Evolutionary conservation across 306 rosid genomes (phyloP).

Genomic region (Urtica urens): DNA sequence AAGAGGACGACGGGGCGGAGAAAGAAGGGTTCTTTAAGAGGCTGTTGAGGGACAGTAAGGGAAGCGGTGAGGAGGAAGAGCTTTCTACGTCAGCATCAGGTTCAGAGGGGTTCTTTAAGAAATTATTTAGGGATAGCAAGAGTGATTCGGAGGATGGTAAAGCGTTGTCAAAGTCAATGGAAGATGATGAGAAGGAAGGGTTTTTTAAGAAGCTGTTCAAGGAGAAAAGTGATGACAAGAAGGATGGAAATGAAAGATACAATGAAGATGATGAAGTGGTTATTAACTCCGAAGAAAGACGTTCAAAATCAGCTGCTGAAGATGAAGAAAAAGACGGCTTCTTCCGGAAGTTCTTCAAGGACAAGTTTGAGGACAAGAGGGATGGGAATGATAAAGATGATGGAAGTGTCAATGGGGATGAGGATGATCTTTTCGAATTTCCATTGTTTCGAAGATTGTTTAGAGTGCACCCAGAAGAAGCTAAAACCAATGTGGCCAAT

Average conservation of each 20-base stretch:
- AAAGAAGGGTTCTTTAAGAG: conserved; percentile 82
- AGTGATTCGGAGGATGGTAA: conserved; percentile 58
- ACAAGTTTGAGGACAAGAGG: conserved; percentile 70
- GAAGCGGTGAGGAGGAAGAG: conserved; percentile 55
- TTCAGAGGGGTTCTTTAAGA: conserved; percentile 83
- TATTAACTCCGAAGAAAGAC: conserved; percentile 37
- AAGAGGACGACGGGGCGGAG: conserved; percentile 62
- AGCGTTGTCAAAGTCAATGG: conserved; percentile 27
- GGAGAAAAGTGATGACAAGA: conserved; percentile 74
- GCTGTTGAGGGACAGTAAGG: conserved; percentile 63
- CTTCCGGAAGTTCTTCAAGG: conserved; percentile 57
- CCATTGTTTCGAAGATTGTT: conserved; percentile 68
- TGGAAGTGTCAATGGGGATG: conserved; percentile 53
- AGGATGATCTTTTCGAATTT: conserved; percentile 70
- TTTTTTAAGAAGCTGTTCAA: conserved; percentile 64
- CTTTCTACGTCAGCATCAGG: conserved; percentile 30
- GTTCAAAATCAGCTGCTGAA: conserved; percentile 41
- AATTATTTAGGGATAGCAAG: conserved; percentile 80
- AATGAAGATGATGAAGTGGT: conserved; percentile 40
- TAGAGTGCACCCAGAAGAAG: conserved; percentile 88
- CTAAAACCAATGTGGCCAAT: conserved; percentile 40
- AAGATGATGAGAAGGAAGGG: conserved; percentile 78
- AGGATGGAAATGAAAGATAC: conserved; percentile 32
- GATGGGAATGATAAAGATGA: conserved; percentile 60
- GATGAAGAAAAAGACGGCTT: conserved; percentile 90